Evolutionary conservation across 768 basidiomycete genomes (phyloP).

Genomic region (Gymnopilus junonius): DNA sequence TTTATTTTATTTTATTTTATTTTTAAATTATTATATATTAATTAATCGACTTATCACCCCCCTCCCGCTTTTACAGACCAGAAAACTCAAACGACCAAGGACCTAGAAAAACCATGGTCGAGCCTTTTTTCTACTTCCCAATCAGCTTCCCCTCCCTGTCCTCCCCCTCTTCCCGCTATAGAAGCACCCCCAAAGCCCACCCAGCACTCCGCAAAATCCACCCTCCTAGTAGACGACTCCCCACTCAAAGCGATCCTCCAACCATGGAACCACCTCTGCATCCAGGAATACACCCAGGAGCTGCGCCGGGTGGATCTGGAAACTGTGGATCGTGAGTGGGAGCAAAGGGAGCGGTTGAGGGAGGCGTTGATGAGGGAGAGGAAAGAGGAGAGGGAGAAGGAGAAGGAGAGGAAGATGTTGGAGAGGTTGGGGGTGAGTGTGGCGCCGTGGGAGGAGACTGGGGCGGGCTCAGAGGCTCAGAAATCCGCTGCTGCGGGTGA

Average conservation of each 20-base stretch:
- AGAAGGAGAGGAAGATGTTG: too few relatives aligned
- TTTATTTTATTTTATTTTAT: background rate
- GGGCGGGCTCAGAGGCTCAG: too few relatives aligned
- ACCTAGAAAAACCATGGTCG: constrained; percentile 72
- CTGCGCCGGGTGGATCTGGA: constrained; percentile 39
- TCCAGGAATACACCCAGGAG: constrained; percentile 64
- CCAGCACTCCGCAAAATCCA: constrained; percentile 47
- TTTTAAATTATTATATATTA: background rate
- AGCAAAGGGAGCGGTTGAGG: background rate
- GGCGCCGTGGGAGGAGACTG: too few relatives aligned
- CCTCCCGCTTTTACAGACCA: constrained; percentile 33
- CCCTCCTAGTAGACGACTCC: constrained; percentile 57
- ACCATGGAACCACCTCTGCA: constrained; percentile 82
- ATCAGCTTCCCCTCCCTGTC: background rate
- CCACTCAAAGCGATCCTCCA: constrained; percentile 65
- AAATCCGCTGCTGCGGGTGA: too few relatives aligned
- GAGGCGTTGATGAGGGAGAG: constrained; percentile 5
- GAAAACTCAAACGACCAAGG: constrained; percentile 67
- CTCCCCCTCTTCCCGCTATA: background rate
- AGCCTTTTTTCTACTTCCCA: constrained; percentile 21
- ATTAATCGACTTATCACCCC: background rate
- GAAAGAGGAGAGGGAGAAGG: constrained; percentile 3
- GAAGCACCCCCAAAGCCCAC: too few relatives aligned
- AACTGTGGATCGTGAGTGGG: constrained; percentile 15
- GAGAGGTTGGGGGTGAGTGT: too few relatives aligned